phyloP scores from a whole-genome alignment of 805 yeast genomes.

The Candida endomychidarum region DNA sequence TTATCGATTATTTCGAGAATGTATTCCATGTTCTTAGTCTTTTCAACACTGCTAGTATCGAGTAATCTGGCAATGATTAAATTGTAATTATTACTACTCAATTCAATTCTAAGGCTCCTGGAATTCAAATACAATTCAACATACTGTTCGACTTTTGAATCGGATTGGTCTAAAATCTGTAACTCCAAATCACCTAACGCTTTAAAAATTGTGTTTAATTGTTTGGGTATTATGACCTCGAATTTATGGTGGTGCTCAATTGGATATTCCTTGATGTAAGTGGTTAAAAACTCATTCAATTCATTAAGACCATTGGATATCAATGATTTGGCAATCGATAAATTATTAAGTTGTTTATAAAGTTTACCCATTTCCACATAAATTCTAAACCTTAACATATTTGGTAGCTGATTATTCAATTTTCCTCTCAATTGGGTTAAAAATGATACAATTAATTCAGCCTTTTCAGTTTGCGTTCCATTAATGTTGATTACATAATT shows the following conservation, averaged over 20 bases:
- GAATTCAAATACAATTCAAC: constrained; percentile 12
- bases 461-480: constrained; percentile 16
- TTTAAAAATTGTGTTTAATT: constrained; percentile 20
- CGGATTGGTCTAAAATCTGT: constrained; percentile 10
- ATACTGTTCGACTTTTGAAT: constrained; percentile 13
- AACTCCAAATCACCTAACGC: constrained; percentile 19
- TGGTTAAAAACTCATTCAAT: constrained; percentile 12
- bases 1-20: constrained; percentile 28
- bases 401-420: constrained; percentile 22
- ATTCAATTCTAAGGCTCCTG: constrained; percentile 11
- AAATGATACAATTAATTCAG: constrained; percentile 28
- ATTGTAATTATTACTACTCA: constrained; percentile 23
- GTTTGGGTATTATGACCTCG: constrained; percentile 19
- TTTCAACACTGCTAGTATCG: too few species aligned
- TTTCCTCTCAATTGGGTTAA: constrained; percentile 21
- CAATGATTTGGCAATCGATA: constrained; percentile 22
- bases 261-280: constrained; percentile 21
- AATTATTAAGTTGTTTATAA: constrained; percentile 25
- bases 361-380: constrained; percentile 30
- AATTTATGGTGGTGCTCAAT: constrained; percentile 7
- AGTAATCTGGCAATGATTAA: constrained; percentile 14
- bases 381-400: constrained; percentile 24
- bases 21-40: too few species aligned
- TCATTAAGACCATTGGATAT: constrained; percentile 23
- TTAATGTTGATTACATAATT: constrained; percentile 21